Conservation (phyloP, 163 green algal genomes). For the Coccomyxa subellipsoidea region DNA sequence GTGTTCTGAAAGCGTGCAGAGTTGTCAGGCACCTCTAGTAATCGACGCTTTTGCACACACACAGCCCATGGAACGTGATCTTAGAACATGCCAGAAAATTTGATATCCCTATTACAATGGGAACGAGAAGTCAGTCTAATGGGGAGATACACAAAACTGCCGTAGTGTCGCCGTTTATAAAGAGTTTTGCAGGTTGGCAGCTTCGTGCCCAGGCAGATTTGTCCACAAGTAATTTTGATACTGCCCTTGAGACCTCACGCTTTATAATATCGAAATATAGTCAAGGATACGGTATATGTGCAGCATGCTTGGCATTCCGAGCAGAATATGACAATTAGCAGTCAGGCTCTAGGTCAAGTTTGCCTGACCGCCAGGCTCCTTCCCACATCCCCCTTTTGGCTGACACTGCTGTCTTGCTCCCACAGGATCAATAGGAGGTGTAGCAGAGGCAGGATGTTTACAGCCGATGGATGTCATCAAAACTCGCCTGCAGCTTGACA, state of each 20-base stretch:
- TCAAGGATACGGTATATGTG: neutral
- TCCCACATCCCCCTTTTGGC: neutral
- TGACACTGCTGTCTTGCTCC: neutral
- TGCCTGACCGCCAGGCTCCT: neutral
- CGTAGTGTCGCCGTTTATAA: conserved; percentile 5
- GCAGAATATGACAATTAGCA: neutral
- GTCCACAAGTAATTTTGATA: neutral
- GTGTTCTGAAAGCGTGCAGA: neutral
- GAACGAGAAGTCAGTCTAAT: neutral
- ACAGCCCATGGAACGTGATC: neutral
- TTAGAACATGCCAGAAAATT: neutral
- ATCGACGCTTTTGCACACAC: neutral
- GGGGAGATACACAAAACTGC: neutral
- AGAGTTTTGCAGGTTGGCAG: conserved; percentile 4
- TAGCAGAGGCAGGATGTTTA: conserved; percentile 83
- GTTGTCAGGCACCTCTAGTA: neutral
- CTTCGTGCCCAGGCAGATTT: no score
- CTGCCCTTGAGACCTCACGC: neutral
- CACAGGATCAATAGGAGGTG: conserved; percentile 82
- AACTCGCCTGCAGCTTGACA: conserved; percentile 92
- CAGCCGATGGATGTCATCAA: conserved; percentile 97
- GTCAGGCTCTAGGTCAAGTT: neutral
- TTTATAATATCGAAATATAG: neutral
- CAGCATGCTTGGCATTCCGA: neutral
- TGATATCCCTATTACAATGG: neutral